These are phyloP conservation scores for Batkoa obscura DNA, from an alignment of 371 early-diverging fungal genomes.

Conservation along the genomic window DNA sequence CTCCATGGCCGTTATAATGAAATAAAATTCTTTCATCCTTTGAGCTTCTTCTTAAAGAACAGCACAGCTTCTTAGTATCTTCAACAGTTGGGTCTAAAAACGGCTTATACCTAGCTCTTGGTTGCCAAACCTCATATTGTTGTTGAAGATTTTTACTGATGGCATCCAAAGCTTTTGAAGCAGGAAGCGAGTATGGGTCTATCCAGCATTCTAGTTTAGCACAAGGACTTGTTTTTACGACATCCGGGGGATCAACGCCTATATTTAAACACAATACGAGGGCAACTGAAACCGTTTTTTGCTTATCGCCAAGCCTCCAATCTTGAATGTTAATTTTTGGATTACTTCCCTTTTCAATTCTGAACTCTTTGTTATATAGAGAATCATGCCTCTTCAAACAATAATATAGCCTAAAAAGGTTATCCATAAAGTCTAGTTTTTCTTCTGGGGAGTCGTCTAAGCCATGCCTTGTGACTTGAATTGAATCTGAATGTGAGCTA, in stretches of 20 bases:
- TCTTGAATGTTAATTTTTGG: slow-evolving; percentile 9
- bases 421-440: not conserved
- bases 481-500: too few relatives aligned
- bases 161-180: slow-evolving; percentile 62
- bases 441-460: not conserved
- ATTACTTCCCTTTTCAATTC: not conserved
- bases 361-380: not conserved
- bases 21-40: slow-evolving; percentile 89
- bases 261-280: slow-evolving; percentile 86
- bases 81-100: slow-evolving; percentile 80
- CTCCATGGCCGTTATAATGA: slow-evolving; percentile 97
- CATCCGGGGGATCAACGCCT: slow-evolving; percentile 91
- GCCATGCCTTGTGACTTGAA: too few relatives aligned
- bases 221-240: slow-evolving; percentile 69
- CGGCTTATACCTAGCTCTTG: slow-evolving; percentile 67
- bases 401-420: not conserved
- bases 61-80: slow-evolving; percentile 74
- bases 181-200: slow-evolving; percentile 65
- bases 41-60: slow-evolving; percentile 56
- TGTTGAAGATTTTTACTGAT: slow-evolving; percentile 77
- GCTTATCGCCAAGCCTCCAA: slow-evolving; percentile 22
- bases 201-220: slow-evolving; percentile 90
- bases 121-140: slow-evolving; percentile 83
- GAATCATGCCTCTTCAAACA: not conserved
- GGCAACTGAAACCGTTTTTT: slow-evolving; percentile 25